These are phyloP conservation scores for Sambucus nigra DNA, from an alignment of 129 eudicot genomes.

Conservation along the genomic window DNA sequence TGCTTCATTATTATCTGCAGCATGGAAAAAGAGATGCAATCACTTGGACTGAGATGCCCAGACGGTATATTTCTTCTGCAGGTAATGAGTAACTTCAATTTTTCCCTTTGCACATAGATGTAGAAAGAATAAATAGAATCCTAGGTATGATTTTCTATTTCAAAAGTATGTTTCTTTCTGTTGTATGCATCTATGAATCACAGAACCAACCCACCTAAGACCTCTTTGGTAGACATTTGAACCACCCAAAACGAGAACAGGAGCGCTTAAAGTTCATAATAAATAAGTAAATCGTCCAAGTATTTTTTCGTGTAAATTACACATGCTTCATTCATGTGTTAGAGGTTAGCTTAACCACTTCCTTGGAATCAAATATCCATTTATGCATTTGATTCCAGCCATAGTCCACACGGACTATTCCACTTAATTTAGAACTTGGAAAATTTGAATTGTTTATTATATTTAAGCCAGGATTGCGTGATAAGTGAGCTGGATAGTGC, in stretches of 20 bases:
- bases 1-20: constrained; percentile 14
- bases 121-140: not conserved
- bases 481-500: no score
- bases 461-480: no score
- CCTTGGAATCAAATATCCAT: no score
- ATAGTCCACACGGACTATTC: no score
- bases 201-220: not conserved
- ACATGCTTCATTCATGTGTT: no score
- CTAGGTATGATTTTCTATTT: constrained; percentile 2
- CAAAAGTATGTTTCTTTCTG: not conserved
- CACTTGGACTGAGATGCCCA: constrained; percentile 4
- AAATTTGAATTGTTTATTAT: no score
- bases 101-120: not conserved
- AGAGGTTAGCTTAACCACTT: no score
- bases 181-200: not conserved
- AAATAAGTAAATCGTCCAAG: no score
- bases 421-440: no score
- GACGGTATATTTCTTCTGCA: constrained; percentile 22
- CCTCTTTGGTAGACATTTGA: not conserved
- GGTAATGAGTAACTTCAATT: constrained; percentile 20
- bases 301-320: no score
- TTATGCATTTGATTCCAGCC: no score
- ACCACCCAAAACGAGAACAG: not conserved
- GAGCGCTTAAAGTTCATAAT: not conserved
- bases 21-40: constrained; percentile 8